Base-by-base conservation (phyloP, 208 protist species). In the Trypanosoma theileri region DNA sequence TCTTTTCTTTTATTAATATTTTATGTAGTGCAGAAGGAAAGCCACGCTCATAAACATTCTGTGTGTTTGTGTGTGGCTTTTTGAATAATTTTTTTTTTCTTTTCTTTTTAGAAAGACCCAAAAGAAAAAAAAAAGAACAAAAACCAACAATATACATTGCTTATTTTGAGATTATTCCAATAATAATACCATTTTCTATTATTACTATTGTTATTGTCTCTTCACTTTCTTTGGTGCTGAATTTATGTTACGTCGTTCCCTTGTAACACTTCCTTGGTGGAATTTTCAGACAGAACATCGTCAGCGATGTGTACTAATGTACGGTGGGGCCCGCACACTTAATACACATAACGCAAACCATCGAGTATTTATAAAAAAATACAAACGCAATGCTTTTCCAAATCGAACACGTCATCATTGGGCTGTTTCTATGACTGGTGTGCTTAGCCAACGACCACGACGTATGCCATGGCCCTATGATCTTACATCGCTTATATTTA, bases 391-490 rank as follows among this genome's bases (percentile, higher is more conserved):
- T 59, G 89, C 89, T 26, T 97, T 97, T 68, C 92, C 92, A 24
- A 97, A 97, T 66, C 84, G 92, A 70, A 95, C 89, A 14, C 79
- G 92, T 1, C 89, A 95, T 61, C 92, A 97, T 71, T 97, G 89
- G 88, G 80, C 89, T 4, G 92, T 97, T 48, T 91, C 89, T 22
- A 95, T 95, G 89, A 95, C 88, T 0, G 92, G 92, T 51, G 86
- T 95, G 40, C 56, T 77, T 46, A 79, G 82, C 4, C 92, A 97
- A 77, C 89, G 92, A 16, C 92, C 92, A 51, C 92, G 89, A 59
- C 92, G 92, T 61, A 95, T 95, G 89, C 89, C 89, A 52, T 97
- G 92, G 89, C 92, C 92, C 6, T 97, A 97, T 72, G 92, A 97
- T 73, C 71, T 97, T 14, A 94, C 92, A 9, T 94, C 87, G 14